These are phyloP conservation scores for Talaromyces atroroseus DNA, from an alignment of 2,329 filamentous ascomycete genomes.

Conservation along the genomic window DNA sequence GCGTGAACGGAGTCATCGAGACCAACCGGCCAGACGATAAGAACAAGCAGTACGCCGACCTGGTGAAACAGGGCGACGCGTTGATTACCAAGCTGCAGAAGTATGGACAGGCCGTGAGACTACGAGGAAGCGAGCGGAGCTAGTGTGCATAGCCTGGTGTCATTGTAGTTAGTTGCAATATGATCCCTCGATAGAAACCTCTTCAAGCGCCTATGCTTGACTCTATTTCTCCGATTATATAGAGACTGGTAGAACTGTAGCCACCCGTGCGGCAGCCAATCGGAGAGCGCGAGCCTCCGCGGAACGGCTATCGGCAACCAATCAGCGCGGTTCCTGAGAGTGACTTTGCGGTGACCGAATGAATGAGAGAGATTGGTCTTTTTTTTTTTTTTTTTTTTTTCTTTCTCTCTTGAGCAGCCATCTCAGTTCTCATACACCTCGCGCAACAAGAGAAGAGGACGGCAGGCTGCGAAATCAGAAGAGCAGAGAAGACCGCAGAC, in stretches of 20 bases:
- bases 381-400: too few species aligned
- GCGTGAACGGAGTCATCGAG: constrained; percentile 94
- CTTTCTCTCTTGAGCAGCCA: too few species aligned
- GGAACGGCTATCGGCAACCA: constrained; percentile 1
- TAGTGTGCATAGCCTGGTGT: constrained; percentile 31
- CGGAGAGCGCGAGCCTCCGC: constrained; percentile 4
- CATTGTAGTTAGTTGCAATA: background rate
- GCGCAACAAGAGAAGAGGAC: too few species aligned
- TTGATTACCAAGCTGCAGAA: constrained; percentile 99
- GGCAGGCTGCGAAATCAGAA: too few species aligned
- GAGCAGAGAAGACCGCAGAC: background rate
- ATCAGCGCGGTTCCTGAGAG: background rate
- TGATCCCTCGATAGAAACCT: too few species aligned
- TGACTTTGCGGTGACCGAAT: background rate
- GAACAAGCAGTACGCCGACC: constrained; percentile 99
- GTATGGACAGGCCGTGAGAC: constrained; percentile 91
- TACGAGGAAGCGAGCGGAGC: constrained; percentile 90
- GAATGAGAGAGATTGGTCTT: background rate
- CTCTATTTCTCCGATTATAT: too few species aligned
- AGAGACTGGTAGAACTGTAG: background rate
- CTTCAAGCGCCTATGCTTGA: too few species aligned
- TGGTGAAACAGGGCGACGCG: constrained; percentile 95
- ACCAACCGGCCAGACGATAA: constrained; percentile 97
- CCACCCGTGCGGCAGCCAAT: constrained; percentile 3
- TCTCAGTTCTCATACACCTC: too few species aligned